These are phyloP conservation scores for Brassica rapa DNA, from an alignment of 345 rosid species.

Conservation along the genomic window DNA sequence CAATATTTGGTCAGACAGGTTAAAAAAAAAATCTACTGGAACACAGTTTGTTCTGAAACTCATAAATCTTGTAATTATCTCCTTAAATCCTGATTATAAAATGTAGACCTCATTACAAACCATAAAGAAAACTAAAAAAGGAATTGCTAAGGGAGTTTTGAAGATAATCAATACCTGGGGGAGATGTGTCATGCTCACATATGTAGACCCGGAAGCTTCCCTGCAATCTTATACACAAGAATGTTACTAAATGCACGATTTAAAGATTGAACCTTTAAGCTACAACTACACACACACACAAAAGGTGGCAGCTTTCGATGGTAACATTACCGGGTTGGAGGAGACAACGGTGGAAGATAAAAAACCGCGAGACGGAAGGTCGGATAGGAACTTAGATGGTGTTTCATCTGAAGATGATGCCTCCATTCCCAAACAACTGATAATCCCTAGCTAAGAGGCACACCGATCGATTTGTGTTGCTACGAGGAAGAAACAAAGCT, in stretches of 20 bases:
- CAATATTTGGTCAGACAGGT: too few species aligned
- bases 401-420: conserved; percentile 45
- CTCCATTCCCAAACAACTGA: conserved; percentile 42
- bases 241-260: conserved; percentile 21
- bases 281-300: not conserved
- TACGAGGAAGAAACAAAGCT: too few species aligned
- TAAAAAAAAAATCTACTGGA: not conserved
- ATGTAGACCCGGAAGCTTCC: conserved; percentile 75
- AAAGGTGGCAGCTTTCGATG: not conserved
- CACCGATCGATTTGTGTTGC: too few species aligned
- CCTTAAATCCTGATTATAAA: too few species aligned
- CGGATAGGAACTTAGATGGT: conserved; percentile 58
- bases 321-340: conserved; percentile 61
- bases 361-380: conserved; percentile 85
- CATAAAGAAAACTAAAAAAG: not conserved
- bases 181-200: conserved; percentile 79
- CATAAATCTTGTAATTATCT: not conserved
- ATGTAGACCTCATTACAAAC: too few species aligned
- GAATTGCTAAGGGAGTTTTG: too few species aligned
- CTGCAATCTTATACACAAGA: conserved; percentile 46
- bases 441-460: too few species aligned
- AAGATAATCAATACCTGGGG: conserved; percentile 52
- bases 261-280: not conserved
- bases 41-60: not conserved
- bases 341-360: conserved; percentile 71